Base-by-base conservation (phyloP, 257 asterid species). In the Echites panduratus region DNA sequence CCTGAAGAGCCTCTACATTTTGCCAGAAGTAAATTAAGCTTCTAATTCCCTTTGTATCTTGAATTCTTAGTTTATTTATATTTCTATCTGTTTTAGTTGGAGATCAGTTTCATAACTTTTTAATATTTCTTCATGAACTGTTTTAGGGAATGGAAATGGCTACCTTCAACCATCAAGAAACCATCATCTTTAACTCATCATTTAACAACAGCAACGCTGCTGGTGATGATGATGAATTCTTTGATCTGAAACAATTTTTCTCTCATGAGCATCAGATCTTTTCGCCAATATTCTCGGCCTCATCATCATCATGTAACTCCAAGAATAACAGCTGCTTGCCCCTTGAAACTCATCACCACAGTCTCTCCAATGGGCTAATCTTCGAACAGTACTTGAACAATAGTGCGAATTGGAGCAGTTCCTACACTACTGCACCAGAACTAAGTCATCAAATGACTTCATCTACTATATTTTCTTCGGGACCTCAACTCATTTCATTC, bases 401-500 rank as follows among this genome's bases (percentile, higher is more conserved):
- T 26, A 12, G 4, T 35, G 26, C 27, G 6, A 59, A 24, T 45
- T 45, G 45, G 70, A 62, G 62, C 62, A 32, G 70, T 50, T 48
- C 76, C 32, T 17, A 29, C 8, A 20, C 2, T 20, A n/a, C 49
- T 19, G n/a, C 12, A 72, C 13, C 32, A 26, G 70, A 44, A 43
- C 16, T 10, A 17, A 35, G 12, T 24, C 16, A 19, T 47, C 50
- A 48, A 73, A 62, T 17, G 63, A 26, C 10, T 2, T 4, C 76
- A 32, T 44, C 61, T 26, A 29, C 29, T 1, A 32, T 32, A 4
- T 40, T 44, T 38, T 64, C 72, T 64, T 14, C 70, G 0, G 29
- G 48, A 17, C 64, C 79, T 35, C 75, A 76, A 17, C 59, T 76
- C 43, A 76, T 76, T 58, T 76, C 79, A 16, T 76, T 76, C 5